phyloP scores from a whole-genome alignment of 768 basidiomycete genomes.

The Calocybe gangraenosa region DNA sequence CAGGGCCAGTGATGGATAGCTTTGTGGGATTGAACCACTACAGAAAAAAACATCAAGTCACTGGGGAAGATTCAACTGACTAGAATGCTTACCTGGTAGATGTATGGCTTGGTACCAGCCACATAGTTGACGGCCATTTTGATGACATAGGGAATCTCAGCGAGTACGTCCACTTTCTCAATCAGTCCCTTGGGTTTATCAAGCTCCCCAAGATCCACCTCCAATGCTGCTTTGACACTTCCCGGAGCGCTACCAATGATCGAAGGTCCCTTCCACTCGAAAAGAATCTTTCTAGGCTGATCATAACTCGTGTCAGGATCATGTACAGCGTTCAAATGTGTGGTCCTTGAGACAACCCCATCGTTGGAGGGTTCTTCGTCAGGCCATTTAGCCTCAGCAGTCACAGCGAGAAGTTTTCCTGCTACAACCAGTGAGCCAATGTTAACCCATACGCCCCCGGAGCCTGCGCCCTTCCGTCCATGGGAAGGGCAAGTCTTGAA shows the following conservation, averaged over 20 bases:
- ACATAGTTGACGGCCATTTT: constrained; percentile 93
- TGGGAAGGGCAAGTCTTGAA: constrained; percentile 80
- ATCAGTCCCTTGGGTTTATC: constrained; percentile 68
- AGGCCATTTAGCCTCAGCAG: constrained; percentile 76
- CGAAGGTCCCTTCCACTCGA: constrained; percentile 76
- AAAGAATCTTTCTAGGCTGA: constrained; percentile 64
- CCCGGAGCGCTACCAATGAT: constrained; percentile 49
- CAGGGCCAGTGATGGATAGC: constrained; percentile 39
- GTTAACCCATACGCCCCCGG: constrained; percentile 81
- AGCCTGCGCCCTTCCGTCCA: constrained; percentile 75
- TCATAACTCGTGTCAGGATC: constrained; percentile 85
- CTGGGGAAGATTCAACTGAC: neutral
- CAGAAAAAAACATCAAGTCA: neutral
- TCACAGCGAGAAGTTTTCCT: constrained; percentile 71
- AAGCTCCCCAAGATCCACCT: constrained; percentile 54
- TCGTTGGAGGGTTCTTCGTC: constrained; percentile 46
- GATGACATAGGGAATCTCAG: constrained; percentile 81
- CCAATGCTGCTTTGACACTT: constrained; percentile 49
- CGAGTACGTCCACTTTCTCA: constrained; percentile 92
- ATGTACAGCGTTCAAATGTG: constrained; percentile 52
- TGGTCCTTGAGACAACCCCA: constrained; percentile 57
- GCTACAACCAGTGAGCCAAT: constrained; percentile 82
- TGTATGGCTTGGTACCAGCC: constrained; percentile 88
- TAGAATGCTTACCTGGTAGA: constrained; percentile 71
- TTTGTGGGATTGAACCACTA: constrained; percentile 49